Evolutionary conservation across 176 grass and related monocot genomes (phyloP).

Genomic region (Areca catechu): DNA sequence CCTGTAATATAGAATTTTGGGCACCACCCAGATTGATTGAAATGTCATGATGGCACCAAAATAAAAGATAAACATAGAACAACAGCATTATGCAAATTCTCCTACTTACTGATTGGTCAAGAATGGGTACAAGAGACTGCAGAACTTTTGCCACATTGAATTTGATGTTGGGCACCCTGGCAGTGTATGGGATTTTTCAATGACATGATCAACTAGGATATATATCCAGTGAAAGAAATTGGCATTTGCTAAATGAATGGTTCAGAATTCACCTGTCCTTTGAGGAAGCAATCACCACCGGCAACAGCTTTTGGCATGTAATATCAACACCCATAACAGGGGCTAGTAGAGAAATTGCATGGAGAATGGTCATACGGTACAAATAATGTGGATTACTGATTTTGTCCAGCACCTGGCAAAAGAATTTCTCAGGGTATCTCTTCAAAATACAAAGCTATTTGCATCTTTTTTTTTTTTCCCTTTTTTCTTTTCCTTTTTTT

Average conservation of each 20-base stretch:
- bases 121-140: constrained; percentile 62
- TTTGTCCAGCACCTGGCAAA: constrained; percentile 68
- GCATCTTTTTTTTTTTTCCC: too few relatives aligned
- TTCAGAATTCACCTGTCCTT: constrained; percentile 63
- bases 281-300: constrained; percentile 67
- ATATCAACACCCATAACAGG: constrained; percentile 87
- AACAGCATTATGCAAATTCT: not conserved
- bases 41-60: not conserved
- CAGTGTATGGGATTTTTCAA: constrained; percentile 3
- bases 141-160: constrained; percentile 94
- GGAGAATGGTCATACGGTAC: constrained; percentile 80
- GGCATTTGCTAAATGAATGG: too few relatives aligned
- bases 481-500: too few relatives aligned
- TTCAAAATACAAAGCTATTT: too few relatives aligned
- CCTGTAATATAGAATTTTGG: constrained; percentile 29
- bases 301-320: constrained; percentile 73
- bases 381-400: constrained; percentile 89
- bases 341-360: constrained; percentile 63
- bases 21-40: not conserved
- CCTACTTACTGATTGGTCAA: constrained; percentile 68
- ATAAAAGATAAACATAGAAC: not conserved
- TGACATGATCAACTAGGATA: not conserved
- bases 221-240: too few relatives aligned
- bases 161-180: constrained; percentile 91
- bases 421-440: constrained; percentile 4